Percentiles rank a stretch among this genome's conserved stretches.
These are phyloP conservation scores for Solanum appendiculatum DNA, from an alignment of 257 asterid genomes.

Conservation along the genomic window DNA sequence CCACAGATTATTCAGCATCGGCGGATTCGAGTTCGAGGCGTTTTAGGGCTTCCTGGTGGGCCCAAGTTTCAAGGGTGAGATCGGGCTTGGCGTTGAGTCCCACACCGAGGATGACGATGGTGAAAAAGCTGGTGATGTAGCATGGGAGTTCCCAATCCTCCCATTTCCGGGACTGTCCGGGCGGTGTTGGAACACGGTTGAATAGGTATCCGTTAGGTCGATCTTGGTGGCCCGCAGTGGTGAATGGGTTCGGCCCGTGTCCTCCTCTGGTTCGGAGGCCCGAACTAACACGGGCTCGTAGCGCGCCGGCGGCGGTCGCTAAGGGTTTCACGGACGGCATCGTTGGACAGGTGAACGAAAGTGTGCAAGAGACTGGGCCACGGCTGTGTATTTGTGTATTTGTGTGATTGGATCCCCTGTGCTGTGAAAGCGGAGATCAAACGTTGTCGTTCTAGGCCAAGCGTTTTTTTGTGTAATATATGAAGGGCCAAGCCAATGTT, in stretches of 20 bases:
- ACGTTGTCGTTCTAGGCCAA: neutral
- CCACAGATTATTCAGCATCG: conserved; percentile 1
- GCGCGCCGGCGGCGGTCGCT: conserved; percentile 45
- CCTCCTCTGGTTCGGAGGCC: conserved; percentile 48
- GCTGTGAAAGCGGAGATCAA: neutral
- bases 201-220: conserved; percentile 65
- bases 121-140: conserved; percentile 72
- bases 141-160: conserved; percentile 98
- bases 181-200: conserved; percentile 51
- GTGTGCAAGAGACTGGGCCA: neutral
- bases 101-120: conserved; percentile 75
- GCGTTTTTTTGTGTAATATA: neutral
- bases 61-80: conserved; percentile 95
- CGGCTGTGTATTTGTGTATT: neutral
- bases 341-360: neutral
- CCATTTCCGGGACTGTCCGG: conserved; percentile 68
- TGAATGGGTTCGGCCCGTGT: conserved; percentile 57
- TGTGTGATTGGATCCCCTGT: neutral
- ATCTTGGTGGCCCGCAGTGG: conserved; percentile 78
- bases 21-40: conserved; percentile 61
- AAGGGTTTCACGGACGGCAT: conserved; percentile 56
- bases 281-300: conserved; percentile 45
- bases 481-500: neutral
- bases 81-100: conserved; percentile 98
- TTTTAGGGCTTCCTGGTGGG: conserved; percentile 92